phyloP scores from a whole-genome alignment of 495 filamentous ascomycete species.

The Hyaloscypha hepaticicola region DNA sequence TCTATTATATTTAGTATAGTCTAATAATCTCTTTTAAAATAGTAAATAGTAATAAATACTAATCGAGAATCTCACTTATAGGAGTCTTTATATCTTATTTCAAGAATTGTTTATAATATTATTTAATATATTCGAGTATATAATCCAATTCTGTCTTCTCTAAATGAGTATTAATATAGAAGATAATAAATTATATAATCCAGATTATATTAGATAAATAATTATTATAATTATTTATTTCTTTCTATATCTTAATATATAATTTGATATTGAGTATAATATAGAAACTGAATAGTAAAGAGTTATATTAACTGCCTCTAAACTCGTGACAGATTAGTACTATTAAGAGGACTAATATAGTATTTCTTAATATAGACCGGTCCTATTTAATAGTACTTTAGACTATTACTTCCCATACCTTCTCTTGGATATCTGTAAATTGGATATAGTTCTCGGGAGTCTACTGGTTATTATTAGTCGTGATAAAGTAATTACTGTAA shows the following conservation, averaged over 20 bases:
- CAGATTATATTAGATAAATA: too few species aligned
- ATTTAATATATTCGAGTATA: too few species aligned
- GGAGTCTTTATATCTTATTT: constrained; percentile 13
- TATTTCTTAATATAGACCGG: constrained; percentile 3
- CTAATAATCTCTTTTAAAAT: too few species aligned
- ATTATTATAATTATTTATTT: constrained; percentile 21
- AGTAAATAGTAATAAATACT: constrained; percentile 19
- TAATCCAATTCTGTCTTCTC: too few species aligned
- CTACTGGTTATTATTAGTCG: too few species aligned
- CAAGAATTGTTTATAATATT: constrained; percentile 19
- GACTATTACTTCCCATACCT: too few species aligned
- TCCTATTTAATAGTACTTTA: constrained; percentile 3
- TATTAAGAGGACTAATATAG: constrained; percentile 18
- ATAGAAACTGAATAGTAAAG: constrained; percentile 17
- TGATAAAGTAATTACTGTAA: constrained; percentile 5
- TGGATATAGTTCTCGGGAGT: constrained; percentile 10
- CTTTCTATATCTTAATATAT: constrained; percentile 14
- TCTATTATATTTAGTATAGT: constrained; percentile 18
- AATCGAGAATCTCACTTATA: constrained; percentile 17
- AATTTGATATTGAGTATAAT: constrained; percentile 16
- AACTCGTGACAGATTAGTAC: constrained; percentile 20
- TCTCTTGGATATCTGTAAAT: too few species aligned
- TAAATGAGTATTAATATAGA: too few species aligned
- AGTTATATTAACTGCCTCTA: constrained; percentile 12
- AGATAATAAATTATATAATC: constrained; percentile 19